Evolutionary conservation across 2,329 filamentous ascomycete species (phyloP), one percentile per base, ranked within the genome.

Genomic region (Ophiostoma tasmaniense): DNA sequence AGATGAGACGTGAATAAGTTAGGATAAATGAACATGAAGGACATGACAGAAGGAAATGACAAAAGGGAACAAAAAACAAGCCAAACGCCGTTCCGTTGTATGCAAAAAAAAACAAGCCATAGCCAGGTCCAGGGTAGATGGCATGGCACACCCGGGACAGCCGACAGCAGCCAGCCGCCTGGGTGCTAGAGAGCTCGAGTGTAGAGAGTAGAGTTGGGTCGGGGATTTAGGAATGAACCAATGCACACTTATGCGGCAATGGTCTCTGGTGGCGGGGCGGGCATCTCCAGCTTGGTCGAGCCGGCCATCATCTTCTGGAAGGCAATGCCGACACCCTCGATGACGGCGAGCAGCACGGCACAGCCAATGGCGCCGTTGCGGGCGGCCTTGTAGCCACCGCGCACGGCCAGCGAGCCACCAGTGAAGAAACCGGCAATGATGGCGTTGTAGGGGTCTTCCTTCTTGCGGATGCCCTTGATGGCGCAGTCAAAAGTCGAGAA

Each of bases 361-460:
- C 95, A 98, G 74, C 94, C 95, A 76, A 99, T 98, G 72, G 95
- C 95, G 71, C 92, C 93, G 80, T 98, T 98, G 75, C 95, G 86
- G 72, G 95, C 93, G 28, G 94, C 92, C 83, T 92, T 93, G 79
- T 90, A 90, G 70, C 95, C 95, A 75, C 95, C 95, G 81, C 95
- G 88, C 72, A 98, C 89, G 67, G 95, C 95, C 42, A 99, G 85
- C 37, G 94, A 88, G 74, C 95, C 95, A 76, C 93, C 93, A 4
- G 95, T 98, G 80, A 97, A 94, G 85, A 97, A 97, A 68, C 95
- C 95, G 59, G 94, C 95, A 75, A 94, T 96, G 78, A 99, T 98
- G 76, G 93, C 93, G 81, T 98, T 98, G 83, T 93, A 98, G 17
- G 95, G 93, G 78, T 98, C 95, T 80, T 99, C 95, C 89, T 97